Base-by-base conservation (phyloP, 2,329 filamentous ascomycete genomes). In the Mycocentrospora acerina region DNA sequence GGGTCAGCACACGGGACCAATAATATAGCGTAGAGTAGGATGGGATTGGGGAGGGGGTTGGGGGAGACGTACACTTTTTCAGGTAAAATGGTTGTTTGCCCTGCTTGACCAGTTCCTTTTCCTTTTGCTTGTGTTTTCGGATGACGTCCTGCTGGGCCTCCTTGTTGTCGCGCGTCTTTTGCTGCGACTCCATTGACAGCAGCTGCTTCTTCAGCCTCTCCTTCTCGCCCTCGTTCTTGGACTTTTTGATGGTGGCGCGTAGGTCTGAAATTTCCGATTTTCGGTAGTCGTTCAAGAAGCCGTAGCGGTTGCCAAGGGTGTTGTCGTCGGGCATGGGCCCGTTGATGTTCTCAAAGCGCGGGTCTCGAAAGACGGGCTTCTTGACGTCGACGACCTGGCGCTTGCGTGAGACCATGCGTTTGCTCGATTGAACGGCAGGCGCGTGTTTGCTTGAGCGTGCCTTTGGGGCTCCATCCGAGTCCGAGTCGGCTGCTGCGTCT, bases 1-100 rank as follows among this genome's bases (percentile, higher is more conserved):
- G 1, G 31, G 39, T 62, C 35, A 63, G 60, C 35, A 45, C 11
- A 14, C 17, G 17, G 12, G 29, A 9, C 19, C 22, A 24, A 14
- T n/a, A 16, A 7, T 14, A 9, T 3, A 9, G 10, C 26, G 17
- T 16, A 24, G 17, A 27, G 9, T 7, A 3, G 12, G 27, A 13
- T 18, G 30, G 15, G 6, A 26, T 11, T 22, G 8, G 5, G 16
- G 15, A 7, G n/a, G n/a, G n/a, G n/a, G n/a, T 8, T 7, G 26
- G 3, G 27, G 27, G 32, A 37, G 37, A 58, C 61, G 36, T 62
- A 71, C 74, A 73, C 73, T 84, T 85, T 80, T 98, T 98, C 57
- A 97, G 73, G 69, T 88, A 97, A 71, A 90, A 98, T 0, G 93
- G 91, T 64, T 79, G 82, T 81, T 96, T 96, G 45, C 93, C 93